Evolutionary conservation across 2,329 filamentous ascomycete species (phyloP).

Genomic region (Aureobasidium sp.): DNA sequence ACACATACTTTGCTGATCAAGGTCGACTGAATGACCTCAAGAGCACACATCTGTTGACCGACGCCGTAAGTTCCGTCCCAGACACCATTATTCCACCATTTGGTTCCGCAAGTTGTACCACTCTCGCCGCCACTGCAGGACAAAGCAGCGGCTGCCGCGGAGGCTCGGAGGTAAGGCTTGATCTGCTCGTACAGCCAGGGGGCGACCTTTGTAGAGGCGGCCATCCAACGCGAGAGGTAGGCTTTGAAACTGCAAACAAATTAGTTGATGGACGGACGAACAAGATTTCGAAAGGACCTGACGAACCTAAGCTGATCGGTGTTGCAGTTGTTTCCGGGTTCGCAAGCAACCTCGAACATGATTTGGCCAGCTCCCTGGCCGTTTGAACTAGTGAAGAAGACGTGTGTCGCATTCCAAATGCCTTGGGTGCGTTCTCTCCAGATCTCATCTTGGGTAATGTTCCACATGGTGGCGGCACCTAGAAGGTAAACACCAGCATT

Average conservation of each 20-base stretch:
- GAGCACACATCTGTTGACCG: slow-evolving; percentile 52
- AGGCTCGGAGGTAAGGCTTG: slow-evolving; percentile 46
- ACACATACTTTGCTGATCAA: slow-evolving; percentile 20
- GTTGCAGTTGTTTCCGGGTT: slow-evolving; percentile 35
- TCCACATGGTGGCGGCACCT: slow-evolving; percentile 43
- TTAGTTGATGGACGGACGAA: background rate
- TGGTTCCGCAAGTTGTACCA: slow-evolving; percentile 39
- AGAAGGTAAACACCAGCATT: slow-evolving; percentile 37
- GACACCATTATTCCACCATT: slow-evolving; percentile 38
- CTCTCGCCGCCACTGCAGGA: slow-evolving; percentile 45
- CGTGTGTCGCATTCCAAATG: slow-evolving; percentile 26
- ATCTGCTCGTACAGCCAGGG: slow-evolving; percentile 49
- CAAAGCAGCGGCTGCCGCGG: slow-evolving; percentile 48
- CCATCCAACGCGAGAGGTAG: slow-evolving; percentile 45
- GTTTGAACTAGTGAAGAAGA: slow-evolving; percentile 33
- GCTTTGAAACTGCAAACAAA: slow-evolving; percentile 32
- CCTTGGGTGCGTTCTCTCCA: slow-evolving; percentile 26
- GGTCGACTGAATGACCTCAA: slow-evolving; percentile 45
- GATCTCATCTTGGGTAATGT: slow-evolving; percentile 22
- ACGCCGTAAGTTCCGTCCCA: slow-evolving; percentile 46
- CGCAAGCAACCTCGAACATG: slow-evolving; percentile 42
- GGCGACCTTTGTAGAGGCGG: slow-evolving; percentile 50
- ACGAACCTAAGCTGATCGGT: slow-evolving; percentile 34
- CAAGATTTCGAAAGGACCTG: too few species aligned
- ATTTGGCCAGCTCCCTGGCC: slow-evolving; percentile 23